A percentile compares a stretch with the other conserved stretches of the same genome.
phyloP scores from a whole-genome alignment of 1,139 yeast species.

The Candida sanyaensis region DNA sequence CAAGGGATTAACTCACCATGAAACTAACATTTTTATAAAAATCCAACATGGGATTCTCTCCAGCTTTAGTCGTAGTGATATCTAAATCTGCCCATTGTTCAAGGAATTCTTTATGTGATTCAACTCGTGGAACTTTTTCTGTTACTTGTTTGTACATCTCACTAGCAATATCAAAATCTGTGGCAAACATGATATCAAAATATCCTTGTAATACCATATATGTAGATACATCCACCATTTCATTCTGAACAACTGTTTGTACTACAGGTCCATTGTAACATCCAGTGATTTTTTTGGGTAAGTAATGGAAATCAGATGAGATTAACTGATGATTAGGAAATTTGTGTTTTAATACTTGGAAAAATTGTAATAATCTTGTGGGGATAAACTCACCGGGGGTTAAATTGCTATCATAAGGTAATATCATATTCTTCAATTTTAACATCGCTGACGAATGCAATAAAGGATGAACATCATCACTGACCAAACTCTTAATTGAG shows the following conservation, averaged over 20 bases:
- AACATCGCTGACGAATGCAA: slow-evolving; percentile 36
- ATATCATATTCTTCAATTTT: slow-evolving; percentile 29
- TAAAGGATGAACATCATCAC: slow-evolving; percentile 42
- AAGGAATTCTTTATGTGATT: slow-evolving; percentile 65
- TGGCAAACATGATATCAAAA: slow-evolving; percentile 86
- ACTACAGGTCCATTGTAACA: slow-evolving; percentile 77
- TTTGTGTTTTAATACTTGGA: slow-evolving; percentile 59
- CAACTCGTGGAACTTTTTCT: slow-evolving; percentile 58
- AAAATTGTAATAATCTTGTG: slow-evolving; percentile 67
- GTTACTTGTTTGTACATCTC: slow-evolving; percentile 66
- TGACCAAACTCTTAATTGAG: slow-evolving; percentile 31
- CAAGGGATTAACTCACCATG: slow-evolving; percentile 29
- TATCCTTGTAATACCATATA: slow-evolving; percentile 84
- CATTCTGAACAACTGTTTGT: slow-evolving; percentile 70
- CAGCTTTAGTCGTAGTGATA: slow-evolving; percentile 68
- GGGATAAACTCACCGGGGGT: slow-evolving; percentile 83
- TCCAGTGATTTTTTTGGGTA: slow-evolving; percentile 65
- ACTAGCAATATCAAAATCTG: slow-evolving; percentile 67
- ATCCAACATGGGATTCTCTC: slow-evolving; percentile 87
- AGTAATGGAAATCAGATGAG: slow-evolving; percentile 70
- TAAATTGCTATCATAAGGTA: slow-evolving; percentile 68
- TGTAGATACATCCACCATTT: slow-evolving; percentile 69
- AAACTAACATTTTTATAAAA: slow-evolving; percentile 79
- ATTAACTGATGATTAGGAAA: slow-evolving; percentile 79
- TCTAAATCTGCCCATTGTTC: slow-evolving; percentile 72